Evolutionary conservation across 164 flowering plant genomes (phyloP).

Genomic region (Magnolia officinalis): DNA sequence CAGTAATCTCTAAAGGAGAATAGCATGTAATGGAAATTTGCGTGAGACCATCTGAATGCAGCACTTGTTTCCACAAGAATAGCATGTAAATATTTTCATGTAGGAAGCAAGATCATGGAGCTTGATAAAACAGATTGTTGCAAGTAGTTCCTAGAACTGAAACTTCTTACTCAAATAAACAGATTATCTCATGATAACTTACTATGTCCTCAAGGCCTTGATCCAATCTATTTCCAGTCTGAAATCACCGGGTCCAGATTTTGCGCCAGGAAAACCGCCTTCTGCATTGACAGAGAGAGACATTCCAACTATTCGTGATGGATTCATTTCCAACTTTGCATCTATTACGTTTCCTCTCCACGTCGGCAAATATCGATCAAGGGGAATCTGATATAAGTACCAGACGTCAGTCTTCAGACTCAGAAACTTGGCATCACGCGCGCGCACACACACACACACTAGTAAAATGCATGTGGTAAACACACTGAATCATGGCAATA

Average conservation of each 20-base stretch:
- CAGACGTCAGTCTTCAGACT: neutral
- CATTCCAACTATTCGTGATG: constrained; percentile 82
- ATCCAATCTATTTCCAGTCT: constrained; percentile 85
- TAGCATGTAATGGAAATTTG: neutral
- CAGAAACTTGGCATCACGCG: neutral
- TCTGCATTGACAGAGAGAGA: constrained; percentile 84
- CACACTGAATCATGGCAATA: too few species aligned
- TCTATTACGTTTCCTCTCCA: constrained; percentile 96
- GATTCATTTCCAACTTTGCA: constrained; percentile 85
- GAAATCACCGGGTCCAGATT: constrained; percentile 86
- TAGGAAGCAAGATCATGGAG: too few species aligned
- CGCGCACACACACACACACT: too few species aligned
- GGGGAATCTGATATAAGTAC: constrained; percentile 62
- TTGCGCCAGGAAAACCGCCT: constrained; percentile 69
- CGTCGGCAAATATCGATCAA: constrained; percentile 75
- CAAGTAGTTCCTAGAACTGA: neutral
- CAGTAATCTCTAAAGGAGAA: neutral
- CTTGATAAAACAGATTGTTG: too few species aligned
- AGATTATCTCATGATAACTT: neutral
- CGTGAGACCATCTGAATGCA: neutral
- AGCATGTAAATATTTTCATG: too few species aligned
- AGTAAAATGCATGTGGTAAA: too few species aligned
- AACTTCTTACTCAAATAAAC: neutral
- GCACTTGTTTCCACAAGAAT: neutral
- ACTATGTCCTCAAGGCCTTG: constrained; percentile 61